Percentiles rank a stretch among this genome's conserved stretches.
phyloP scores from a whole-genome alignment of 2,329 filamentous ascomycete genomes.

The Neospermospora avenae region DNA sequence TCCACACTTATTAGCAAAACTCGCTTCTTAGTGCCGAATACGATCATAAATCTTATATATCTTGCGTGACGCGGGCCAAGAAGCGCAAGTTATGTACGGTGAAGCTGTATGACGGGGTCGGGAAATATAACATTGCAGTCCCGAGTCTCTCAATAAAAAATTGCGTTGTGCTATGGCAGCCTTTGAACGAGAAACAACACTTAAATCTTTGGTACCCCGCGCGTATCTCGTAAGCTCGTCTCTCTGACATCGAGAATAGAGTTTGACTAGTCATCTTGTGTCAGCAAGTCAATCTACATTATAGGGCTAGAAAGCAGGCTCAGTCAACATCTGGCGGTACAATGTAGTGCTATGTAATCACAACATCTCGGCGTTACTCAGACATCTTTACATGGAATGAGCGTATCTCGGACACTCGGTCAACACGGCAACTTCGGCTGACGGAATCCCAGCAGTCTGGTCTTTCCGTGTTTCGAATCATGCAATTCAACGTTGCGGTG shows the following conservation, averaged over 20 bases:
- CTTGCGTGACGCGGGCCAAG: not conserved
- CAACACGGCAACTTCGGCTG: not conserved
- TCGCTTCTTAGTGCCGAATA: conserved; percentile 21
- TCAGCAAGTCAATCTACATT: not conserved
- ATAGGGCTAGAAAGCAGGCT: conserved; percentile 5
- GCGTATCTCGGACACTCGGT: not conserved
- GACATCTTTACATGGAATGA: not conserved
- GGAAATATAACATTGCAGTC: not conserved
- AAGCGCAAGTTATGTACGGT: not conserved
- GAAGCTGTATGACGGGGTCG: not conserved
- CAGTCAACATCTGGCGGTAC: not conserved
- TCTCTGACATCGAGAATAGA: not conserved
- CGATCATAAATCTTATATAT: not conserved
- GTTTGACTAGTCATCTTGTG: conserved; percentile 1
- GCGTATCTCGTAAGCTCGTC: not conserved
- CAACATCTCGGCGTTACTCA: not conserved
- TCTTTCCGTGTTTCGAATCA: not conserved
- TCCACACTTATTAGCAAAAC: conserved; percentile 24
- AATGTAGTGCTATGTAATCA: conserved; percentile 1
- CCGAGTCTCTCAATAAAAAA: not conserved
- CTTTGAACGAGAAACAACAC: not conserved
- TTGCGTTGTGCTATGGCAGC: conserved; percentile 1
- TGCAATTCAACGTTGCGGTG: conserved; percentile 6
- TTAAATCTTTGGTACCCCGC: not conserved
- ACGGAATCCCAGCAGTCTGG: conserved; percentile 6